Percentiles rank a stretch among this genome's conserved stretches.
phyloP scores from a whole-genome alignment of 257 asterid genomes.

The Capsicum baccatum region DNA sequence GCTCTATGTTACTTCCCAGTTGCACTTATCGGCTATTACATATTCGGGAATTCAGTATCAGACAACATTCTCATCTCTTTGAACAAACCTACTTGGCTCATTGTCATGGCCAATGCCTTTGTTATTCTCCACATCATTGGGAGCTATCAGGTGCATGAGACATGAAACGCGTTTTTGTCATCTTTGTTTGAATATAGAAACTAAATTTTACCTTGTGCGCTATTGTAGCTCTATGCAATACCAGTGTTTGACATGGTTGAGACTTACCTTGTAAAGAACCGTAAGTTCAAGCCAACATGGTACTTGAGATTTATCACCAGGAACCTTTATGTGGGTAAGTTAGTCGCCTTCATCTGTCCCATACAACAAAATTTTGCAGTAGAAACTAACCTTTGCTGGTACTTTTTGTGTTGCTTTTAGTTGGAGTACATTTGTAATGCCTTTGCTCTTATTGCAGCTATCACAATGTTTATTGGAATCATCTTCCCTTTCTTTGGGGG shows the following conservation, averaged over 20 bases:
- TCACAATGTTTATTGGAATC: constrained; percentile 42
- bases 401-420: neutral
- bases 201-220: constrained; percentile 37
- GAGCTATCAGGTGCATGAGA: constrained; percentile 76
- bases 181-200: constrained; percentile 37
- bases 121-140: constrained; percentile 92
- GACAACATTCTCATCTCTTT: constrained; percentile 73
- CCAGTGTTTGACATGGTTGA: constrained; percentile 62
- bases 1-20: constrained; percentile 97
- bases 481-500: constrained; percentile 58
- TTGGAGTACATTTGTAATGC: neutral
- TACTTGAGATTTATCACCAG: constrained; percentile 41
- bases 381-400: neutral
- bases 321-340: constrained; percentile 49
- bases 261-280: constrained; percentile 47
- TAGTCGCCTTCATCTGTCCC: neutral
- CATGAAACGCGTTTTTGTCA: neutral
- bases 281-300: constrained; percentile 46
- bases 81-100: constrained; percentile 77
- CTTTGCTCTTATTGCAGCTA: constrained; percentile 20
- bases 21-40: constrained; percentile 77
- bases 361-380: neutral
- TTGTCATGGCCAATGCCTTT: constrained; percentile 88
- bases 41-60: constrained; percentile 61
- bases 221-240: constrained; percentile 43